Base-by-base conservation (phyloP, 2,329 filamentous ascomycete genomes). In the Aureobasidium sp. region DNA sequence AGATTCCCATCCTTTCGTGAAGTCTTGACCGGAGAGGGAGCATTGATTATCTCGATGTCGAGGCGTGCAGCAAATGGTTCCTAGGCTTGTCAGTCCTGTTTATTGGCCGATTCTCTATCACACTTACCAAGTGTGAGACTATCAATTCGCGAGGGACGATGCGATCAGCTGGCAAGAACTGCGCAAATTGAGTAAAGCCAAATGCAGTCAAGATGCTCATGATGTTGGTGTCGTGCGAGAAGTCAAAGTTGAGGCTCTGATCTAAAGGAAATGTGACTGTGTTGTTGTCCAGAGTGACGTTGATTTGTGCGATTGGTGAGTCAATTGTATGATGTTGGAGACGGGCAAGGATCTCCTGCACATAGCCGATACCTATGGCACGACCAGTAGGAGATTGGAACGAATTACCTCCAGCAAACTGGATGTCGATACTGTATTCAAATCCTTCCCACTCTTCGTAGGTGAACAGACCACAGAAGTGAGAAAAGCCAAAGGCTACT, bases 211-310 rank as follows among this genome's bases (percentile, higher is more conserved):
- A 76, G 66, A 91, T 82, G 29, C 82, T 82, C 67, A 87, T 78
- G 64, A 90, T 89, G 70, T 88, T 89, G 14, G 64, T 87, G 73
- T 92, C 89, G 72, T 92, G 89, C 17, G 83, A 86, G 72, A 91
- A 91, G 76, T 91, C 89, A 55, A 91, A 82, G 72, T 91, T 90
- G 17, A 92, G 78, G 25, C 78, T 82, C 70, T 92, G 89, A 70
- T 90, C 83, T 4, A 89, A 75, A 0, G 89, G 89, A 71, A 92
- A 92, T 0, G 88, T 91, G 39, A 77, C 77, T 0, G 80, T 80
- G 72, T 81, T 89, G 69, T 80, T 83, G 75, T 89, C 87, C 34
- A 90, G 81, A 0, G 87, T 90, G n/a, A 82, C 78, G 70, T 90
- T 90, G 75, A 79, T 72, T 62, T 79, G 76, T 0, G 73, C 77